Evolutionary conservation across 1,284 basidiomycete genomes (phyloP), one percentile per base, ranked within the genome.

Genomic region (Psilocybe mexicana): DNA sequence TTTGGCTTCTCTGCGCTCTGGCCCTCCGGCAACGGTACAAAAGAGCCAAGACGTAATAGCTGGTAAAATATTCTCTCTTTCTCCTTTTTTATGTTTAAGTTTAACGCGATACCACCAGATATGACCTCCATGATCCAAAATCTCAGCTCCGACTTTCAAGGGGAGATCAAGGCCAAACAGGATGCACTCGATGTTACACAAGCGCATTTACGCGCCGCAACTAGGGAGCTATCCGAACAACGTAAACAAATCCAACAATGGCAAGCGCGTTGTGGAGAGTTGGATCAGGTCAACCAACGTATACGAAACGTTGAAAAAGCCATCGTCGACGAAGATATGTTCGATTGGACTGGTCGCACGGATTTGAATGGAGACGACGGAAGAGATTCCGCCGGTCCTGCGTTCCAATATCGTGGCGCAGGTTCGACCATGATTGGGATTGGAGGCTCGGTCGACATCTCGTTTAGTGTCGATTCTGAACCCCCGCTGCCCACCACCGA

Each of bases 21-120:
- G 86, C 2, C 85, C 89, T 38, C 82, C 87, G 10, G 80, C 79
- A 10, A 93, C 92, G 0, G 83, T 92, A 42, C 90, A 94, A 71
- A 92, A 95, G 69, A 94, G 92, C 63, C 87, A 93, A 63, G 94
- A 98, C 69, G 90, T 98, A 14, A 85, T 96, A 61, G 81, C 89
- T 66, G 92, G 93, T 92, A 66, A 62, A 79, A 64, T 36, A n/a
- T n/a, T 33, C 11, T 12, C 60, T 48, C 26, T 28, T 33, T 48
- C 3, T 28, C 30, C 11, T 18, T 47, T 55, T 33, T 58, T 14
- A 59, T 38, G 11, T 2, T 2, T 35, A 54, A 14, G 11, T 2
- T 2, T 35, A 54, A 14, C 8, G 6, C 23, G 14, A 45, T 43
- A 62, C 64, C 49, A 61, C 14, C 50, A 93, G 94, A 96, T 65